Conservation (phyloP, 768 basidiomycete species). For the Lenzites betulinus region DNA sequence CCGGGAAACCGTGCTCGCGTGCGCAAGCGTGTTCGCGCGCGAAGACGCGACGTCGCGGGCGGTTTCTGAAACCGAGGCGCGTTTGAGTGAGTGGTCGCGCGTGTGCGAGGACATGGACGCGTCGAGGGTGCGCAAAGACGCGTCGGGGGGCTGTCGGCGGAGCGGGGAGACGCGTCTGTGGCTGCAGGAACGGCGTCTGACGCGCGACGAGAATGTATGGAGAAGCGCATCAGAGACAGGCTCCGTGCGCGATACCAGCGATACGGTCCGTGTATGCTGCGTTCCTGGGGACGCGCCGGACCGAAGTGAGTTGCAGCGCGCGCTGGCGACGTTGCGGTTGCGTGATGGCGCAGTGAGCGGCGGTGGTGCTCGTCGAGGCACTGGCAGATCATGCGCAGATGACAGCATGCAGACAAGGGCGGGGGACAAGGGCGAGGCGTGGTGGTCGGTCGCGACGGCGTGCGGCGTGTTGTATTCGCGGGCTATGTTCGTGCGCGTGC, state of each 20-base stretch:
- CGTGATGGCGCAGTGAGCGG: constrained; percentile 7
- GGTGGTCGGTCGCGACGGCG: too few species aligned
- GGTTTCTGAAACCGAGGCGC: neutral
- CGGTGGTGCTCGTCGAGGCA: too few species aligned
- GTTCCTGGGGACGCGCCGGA: constrained; percentile 11
- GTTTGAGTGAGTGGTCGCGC: neutral
- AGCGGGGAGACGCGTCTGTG: constrained; percentile 21
- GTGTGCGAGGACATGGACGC: neutral
- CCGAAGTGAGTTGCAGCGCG: neutral
- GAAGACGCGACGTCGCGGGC: constrained; percentile 7
- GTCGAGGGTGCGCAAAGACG: constrained; percentile 9
- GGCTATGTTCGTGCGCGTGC: neutral
- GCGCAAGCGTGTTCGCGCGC: constrained; percentile 4
- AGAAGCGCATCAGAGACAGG: constrained; percentile 17
- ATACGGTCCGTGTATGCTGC: constrained; percentile 3
- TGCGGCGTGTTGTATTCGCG: neutral
- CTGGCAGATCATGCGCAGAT: too few species aligned
- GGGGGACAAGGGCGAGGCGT: too few species aligned
- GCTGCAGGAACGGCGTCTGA: constrained; percentile 16
- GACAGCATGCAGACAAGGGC: too few species aligned
- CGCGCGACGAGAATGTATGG: constrained; percentile 7
- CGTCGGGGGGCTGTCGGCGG: too few species aligned
- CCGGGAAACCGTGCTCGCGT: constrained; percentile 1
- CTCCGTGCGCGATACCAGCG: constrained; percentile 9
- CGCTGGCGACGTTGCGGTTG: neutral